These are phyloP conservation scores for Cardamine resedifolia DNA, from an alignment of 345 rosid genomes.

Conservation along the genomic window DNA sequence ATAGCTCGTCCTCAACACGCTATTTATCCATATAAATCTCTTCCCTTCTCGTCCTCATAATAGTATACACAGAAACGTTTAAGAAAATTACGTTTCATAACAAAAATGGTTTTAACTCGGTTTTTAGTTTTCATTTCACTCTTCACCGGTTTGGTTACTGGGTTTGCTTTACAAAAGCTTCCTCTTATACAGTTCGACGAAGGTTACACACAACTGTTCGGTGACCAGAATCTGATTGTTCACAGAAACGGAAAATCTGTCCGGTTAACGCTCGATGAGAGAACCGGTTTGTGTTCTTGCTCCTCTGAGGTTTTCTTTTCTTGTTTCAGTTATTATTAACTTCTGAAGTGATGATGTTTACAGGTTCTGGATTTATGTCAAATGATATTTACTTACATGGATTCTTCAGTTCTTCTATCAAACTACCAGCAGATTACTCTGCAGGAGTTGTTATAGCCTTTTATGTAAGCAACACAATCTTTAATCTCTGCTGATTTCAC, in stretches of 20 bases:
- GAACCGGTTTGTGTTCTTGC: constrained; percentile 59
- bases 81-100: too few relatives aligned
- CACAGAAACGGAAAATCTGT: constrained; percentile 76
- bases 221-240: constrained; percentile 70
- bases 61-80: background rate
- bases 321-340: background rate
- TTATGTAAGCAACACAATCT: constrained; percentile 62
- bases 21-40: constrained; percentile 24
- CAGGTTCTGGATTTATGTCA: constrained; percentile 99
- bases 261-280: constrained; percentile 74
- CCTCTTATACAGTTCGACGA: constrained; percentile 78
- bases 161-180: constrained; percentile 47
- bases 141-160: constrained; percentile 50
- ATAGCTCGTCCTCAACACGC: constrained; percentile 28
- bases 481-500: background rate
- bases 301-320: background rate
- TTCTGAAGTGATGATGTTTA: background rate
- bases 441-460: constrained; percentile 98
- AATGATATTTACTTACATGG: constrained; percentile 93
- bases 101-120: constrained; percentile 31
- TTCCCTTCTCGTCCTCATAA: background rate
- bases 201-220: constrained; percentile 86
- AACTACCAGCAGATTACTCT: constrained; percentile 90
- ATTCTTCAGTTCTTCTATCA: constrained; percentile 91
- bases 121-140: constrained; percentile 39